A percentile compares a stretch with the other conserved stretches of the same genome.
Conservation (phyloP, 1,284 basidiomycete genomes). For the Grifola frondosa region DNA sequence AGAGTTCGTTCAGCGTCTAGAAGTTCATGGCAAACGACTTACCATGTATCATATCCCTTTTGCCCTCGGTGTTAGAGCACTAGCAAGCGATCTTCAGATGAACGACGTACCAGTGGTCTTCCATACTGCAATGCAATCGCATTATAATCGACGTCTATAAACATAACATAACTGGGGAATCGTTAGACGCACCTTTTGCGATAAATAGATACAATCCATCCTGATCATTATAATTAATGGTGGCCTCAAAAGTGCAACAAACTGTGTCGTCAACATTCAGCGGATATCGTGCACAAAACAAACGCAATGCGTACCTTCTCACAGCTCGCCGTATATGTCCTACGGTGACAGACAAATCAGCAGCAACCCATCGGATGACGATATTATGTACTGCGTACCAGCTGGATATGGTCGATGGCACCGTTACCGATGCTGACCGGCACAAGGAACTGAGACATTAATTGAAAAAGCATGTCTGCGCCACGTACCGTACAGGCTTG, state of each 20-base stretch:
- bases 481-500: constrained; percentile 63
- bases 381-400: constrained; percentile 46
- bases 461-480: neutral
- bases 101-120: constrained; percentile 40
- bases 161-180: neutral
- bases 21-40: constrained; percentile 8
- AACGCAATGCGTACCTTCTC: constrained; percentile 20
- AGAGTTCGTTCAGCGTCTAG: neutral
- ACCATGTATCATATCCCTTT: constrained; percentile 62
- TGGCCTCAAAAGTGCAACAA: too few species aligned
- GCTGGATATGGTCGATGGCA: constrained; percentile 84
- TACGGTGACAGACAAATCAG: constrained; percentile 35
- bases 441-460: neutral
- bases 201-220: constrained; percentile 93
- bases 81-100: too few species aligned
- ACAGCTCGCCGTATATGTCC: constrained; percentile 93
- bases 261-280: too few species aligned
- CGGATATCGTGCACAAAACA: neutral
- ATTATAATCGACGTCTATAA: neutral
- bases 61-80: neutral
- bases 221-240: constrained; percentile 46
- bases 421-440: constrained; percentile 77
- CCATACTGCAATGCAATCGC: constrained; percentile 39
- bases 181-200: constrained; percentile 69
- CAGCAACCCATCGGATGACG: too few species aligned